These are phyloP conservation scores for Rhynchospora pubera DNA, from an alignment of 176 grass and related monocot genomes.

Conservation along the genomic window DNA sequence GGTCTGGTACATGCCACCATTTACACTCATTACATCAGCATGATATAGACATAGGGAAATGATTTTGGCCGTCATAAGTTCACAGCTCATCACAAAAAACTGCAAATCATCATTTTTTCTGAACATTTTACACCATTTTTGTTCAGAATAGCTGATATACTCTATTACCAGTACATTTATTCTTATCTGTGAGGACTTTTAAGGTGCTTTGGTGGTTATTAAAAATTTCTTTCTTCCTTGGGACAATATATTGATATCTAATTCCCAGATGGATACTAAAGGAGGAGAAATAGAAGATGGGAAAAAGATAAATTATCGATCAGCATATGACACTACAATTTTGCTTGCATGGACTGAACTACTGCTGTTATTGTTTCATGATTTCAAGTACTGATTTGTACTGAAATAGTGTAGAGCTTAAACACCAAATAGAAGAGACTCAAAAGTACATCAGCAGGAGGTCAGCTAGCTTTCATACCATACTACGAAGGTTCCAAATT, in stretches of 20 bases:
- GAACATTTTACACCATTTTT: neutral
- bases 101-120: neutral
- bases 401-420: no score
- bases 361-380: neutral
- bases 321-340: neutral
- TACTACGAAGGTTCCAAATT: neutral
- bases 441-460: neutral
- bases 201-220: neutral
- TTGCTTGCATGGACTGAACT: neutral
- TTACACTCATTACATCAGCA: neutral
- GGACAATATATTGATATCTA: neutral
- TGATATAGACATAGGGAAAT: neutral
- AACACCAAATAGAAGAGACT: no score
- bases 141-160: neutral
- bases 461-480: neutral
- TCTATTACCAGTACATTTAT: neutral
- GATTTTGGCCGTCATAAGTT: neutral
- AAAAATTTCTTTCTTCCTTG: neutral
- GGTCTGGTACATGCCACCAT: neutral
- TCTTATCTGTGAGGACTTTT: neutral
- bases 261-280: neutral
- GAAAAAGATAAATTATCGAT: neutral
- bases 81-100: neutral
- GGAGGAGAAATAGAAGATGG: neutral
- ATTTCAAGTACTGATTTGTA: neutral